Conservation (phyloP, 179 eudicot genomes). For the Beta lomatogona region DNA sequence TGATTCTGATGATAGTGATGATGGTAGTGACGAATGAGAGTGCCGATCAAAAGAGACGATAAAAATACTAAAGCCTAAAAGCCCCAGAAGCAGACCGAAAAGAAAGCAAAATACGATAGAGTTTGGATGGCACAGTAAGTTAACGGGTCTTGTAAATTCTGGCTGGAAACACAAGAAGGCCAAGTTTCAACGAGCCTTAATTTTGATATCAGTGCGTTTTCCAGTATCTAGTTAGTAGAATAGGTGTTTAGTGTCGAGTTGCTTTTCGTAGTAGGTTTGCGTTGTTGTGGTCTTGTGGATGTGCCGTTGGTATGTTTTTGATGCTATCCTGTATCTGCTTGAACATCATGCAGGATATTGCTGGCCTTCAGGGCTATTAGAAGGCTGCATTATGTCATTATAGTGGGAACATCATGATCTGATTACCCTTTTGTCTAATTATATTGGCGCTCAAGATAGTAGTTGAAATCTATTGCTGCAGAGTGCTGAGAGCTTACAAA, state of each 20-base stretch:
- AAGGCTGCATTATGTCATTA: conserved; percentile 6
- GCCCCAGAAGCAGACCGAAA: conserved; percentile 30
- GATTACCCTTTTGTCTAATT: neutral
- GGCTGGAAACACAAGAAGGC: conserved; percentile 14
- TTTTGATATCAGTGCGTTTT: neutral
- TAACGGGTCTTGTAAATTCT: neutral
- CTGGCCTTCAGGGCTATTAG: neutral
- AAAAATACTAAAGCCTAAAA: conserved; percentile 15
- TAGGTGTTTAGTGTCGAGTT: neutral
- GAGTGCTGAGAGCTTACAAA: neutral
- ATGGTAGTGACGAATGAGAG: neutral
- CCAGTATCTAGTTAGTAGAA: neutral
- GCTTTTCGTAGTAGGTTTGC: neutral
- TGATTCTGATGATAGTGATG: conserved; percentile 28
- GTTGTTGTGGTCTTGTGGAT: neutral
- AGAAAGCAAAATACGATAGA: conserved; percentile 32
- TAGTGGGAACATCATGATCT: neutral
- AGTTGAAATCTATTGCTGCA: neutral
- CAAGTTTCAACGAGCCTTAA: neutral
- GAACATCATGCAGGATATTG: conserved; percentile 5
- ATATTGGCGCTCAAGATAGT: neutral
- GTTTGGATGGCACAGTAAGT: neutral
- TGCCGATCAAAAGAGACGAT: conserved; percentile 25
- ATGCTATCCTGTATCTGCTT: conserved; percentile 6
- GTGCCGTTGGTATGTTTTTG: conserved; percentile 5